phyloP scores from a whole-genome alignment of 306 rosid genomes.

The Astragalus glycyphyllos region DNA sequence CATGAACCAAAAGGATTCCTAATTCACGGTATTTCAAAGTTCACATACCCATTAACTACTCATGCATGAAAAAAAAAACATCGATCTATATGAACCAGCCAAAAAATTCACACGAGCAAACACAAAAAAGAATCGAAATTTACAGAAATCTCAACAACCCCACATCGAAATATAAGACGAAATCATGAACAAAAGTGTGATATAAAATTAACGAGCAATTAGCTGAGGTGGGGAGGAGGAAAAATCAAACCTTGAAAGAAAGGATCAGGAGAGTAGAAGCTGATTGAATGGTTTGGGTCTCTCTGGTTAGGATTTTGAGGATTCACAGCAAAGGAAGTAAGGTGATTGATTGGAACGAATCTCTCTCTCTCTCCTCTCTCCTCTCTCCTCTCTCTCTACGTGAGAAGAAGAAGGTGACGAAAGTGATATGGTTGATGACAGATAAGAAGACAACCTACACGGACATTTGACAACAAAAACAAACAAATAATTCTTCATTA shows the following conservation, averaged over 20 bases:
- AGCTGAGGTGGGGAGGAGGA: neutral
- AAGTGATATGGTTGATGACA: constrained; percentile 34
- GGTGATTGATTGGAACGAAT: constrained; percentile 26
- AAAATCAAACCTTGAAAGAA: constrained; percentile 40
- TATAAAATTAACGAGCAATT: constrained; percentile 4
- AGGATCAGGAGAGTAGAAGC: constrained; percentile 10
- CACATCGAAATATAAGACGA: constrained; percentile 16
- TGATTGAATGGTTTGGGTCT: neutral
- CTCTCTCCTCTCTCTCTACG: no score
- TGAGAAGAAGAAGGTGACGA: constrained; percentile 14
- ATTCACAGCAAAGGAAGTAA: neutral
- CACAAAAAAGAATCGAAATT: constrained; percentile 4
- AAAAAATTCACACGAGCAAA: neutral
- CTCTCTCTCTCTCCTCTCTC: neutral
- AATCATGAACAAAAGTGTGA: neutral
- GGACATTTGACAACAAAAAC: neutral
- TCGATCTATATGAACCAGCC: constrained; percentile 12
- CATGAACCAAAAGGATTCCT: neutral
- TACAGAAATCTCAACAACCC: constrained; percentile 19
- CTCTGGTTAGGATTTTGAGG: neutral
- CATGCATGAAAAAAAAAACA: constrained; percentile 11
- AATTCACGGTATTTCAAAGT: neutral
- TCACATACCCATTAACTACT: neutral
- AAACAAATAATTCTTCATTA: no score
- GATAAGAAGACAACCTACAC: constrained; percentile 35